phyloP scores from a whole-genome alignment of 768 basidiomycete species.

The Tephrocybe sp. region DNA sequence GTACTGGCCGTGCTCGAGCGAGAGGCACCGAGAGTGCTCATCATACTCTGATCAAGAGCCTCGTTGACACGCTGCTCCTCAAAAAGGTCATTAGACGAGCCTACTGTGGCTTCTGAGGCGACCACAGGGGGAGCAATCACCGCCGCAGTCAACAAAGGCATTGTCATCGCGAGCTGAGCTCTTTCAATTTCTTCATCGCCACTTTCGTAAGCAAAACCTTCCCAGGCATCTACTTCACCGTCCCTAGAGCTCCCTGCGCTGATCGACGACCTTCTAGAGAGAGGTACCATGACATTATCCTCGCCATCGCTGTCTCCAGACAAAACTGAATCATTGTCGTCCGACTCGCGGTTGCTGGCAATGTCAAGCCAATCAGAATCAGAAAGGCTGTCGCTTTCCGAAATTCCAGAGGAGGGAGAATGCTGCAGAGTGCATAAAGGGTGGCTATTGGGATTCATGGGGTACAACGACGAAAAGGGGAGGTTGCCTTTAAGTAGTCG shows the following conservation, averaged over 20 bases:
- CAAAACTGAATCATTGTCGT: constrained; percentile 66
- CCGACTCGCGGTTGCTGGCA: constrained; percentile 64
- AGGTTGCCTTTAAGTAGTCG: constrained; percentile 23
- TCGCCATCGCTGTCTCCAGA: constrained; percentile 64
- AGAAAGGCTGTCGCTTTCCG: constrained; percentile 65
- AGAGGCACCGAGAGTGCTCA: constrained; percentile 75
- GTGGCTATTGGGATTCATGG: constrained; percentile 31
- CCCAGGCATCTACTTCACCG: constrained; percentile 75
- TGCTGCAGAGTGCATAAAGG: constrained; percentile 29
- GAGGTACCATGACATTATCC: constrained; percentile 47
- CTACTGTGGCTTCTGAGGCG: constrained; percentile 22
- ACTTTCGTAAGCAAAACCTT: constrained; percentile 67
- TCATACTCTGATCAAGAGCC: constrained; percentile 78
- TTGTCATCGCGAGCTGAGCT: constrained; percentile 27
- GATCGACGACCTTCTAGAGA: constrained; percentile 66
- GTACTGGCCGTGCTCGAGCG: constrained; percentile 58
- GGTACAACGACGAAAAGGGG: constrained; percentile 23
- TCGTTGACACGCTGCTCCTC: constrained; percentile 73
- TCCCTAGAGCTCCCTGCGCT: constrained; percentile 68
- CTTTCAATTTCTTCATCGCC: constrained; percentile 42
- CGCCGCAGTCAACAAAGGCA: constrained; percentile 29
- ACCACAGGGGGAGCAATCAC: constrained; percentile 30
- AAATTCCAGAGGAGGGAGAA: constrained; percentile 42
- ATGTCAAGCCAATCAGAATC: constrained; percentile 88
- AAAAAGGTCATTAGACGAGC: constrained; percentile 37